These are phyloP conservation scores for Elongisporangium anandrum DNA, from an alignment of 352 stramenopile species.

Conservation along the genomic window DNA sequence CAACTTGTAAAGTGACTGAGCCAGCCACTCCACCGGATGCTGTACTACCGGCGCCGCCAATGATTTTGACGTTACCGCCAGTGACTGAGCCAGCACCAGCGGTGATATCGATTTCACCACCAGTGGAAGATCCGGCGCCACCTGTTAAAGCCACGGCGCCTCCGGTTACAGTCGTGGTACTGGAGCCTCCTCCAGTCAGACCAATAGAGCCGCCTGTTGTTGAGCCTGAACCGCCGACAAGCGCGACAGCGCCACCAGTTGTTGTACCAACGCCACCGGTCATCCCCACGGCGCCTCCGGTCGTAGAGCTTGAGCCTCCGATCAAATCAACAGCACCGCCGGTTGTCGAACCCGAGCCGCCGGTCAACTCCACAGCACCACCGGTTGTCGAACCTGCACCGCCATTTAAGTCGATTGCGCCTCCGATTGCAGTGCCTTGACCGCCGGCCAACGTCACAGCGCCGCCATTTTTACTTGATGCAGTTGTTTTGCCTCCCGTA, in stretches of 20 bases:
- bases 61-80: background rate
- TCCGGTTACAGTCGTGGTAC: background rate
- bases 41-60: background rate
- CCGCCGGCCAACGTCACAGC: conserved; percentile 36
- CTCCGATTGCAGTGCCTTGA: conserved; percentile 25
- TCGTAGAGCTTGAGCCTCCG: background rate
- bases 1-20: conserved; percentile 8
- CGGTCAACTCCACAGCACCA: conserved; percentile 35
- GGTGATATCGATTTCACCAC: background rate
- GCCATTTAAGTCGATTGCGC: conserved; percentile 32
- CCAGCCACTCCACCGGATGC: background rate
- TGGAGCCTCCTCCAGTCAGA: background rate
- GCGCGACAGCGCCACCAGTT: background rate
- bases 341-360: conserved; percentile 19
- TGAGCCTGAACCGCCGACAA: background rate
- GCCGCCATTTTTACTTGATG: conserved; percentile 24
- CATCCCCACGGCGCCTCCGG: background rate
- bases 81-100: background rate
- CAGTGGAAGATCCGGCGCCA: background rate
- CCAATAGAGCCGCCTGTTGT: conserved; percentile 24
- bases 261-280: background rate
- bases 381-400: conserved; percentile 29
- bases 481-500: conserved; percentile 34
- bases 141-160: background rate
- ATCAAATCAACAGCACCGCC: conserved; percentile 18